Base-by-base conservation (phyloP, 148 eudicot species). In the Fagopyrum homotropicum region DNA sequence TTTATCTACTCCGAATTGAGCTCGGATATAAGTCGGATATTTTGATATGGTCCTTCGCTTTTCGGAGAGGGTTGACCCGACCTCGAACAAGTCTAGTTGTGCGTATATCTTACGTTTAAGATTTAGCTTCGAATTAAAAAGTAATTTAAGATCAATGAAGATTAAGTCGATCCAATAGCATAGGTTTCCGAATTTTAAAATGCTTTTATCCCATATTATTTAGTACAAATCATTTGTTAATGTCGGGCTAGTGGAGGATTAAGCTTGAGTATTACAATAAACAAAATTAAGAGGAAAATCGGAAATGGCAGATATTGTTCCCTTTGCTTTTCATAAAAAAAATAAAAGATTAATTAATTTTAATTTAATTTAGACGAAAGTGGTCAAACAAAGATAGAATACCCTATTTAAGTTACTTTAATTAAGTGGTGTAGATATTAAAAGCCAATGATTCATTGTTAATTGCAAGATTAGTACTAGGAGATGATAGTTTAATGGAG, bases 201-300 rank as follows among this genome's bases (percentile, higher is more conserved):
- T 61, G 44, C 26, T 26, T 61, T 9, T 61, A 40, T 61, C 43
- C 15, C 26, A 61, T 61, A 40, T 61, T 29, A 43, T 14, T 26
- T 61, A 61, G 40, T 29, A 43, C 26, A 61, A 61, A 61, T 61
- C 14, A 61, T 26, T 29, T 61, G 43, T 10, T 9, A 26, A 61
- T 61, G 68, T 61, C 68, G 44, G 68, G 4, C 68, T 61, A 61
- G 68, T 61, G 68, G 68, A 61, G 15, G 68, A 61, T 61, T 60
- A 60, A 61, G 30, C n/a, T 14, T 61, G 30, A 61, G 40, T 15
- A 26, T 29, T 61, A 29, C 10, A 8, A 4, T 29, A 61, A 61
- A 61, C 1, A 29, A 61, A 61, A 29, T 26, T 9, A 51, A 51
- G 9, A 19, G 64, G 64, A 29, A 61, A 26, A 61, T 61, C 68